Percentiles rank a stretch among this genome's conserved stretches.
Evolutionary conservation across 2,329 filamentous ascomycete species (phyloP).

Genomic region (Aspergillus sp.): DNA sequence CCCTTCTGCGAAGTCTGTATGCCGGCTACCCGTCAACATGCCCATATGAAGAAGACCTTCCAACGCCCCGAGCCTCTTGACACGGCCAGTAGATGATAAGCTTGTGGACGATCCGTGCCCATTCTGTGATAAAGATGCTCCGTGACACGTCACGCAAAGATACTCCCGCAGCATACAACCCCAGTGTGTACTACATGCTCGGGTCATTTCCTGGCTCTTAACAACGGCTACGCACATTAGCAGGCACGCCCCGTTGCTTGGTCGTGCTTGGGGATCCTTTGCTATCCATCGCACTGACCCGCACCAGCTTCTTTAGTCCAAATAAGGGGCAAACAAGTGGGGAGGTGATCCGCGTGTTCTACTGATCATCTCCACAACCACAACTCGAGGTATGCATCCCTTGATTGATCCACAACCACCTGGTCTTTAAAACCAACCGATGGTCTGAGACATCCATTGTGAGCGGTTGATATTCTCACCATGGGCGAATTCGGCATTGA

Average conservation of each 20-base stretch:
- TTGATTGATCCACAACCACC: neutral
- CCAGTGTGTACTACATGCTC: neutral
- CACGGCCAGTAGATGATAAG: neutral
- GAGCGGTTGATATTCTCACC: neutral
- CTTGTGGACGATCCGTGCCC: neutral
- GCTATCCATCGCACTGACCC: neutral
- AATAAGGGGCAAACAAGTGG: neutral
- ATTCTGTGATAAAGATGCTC: neutral
- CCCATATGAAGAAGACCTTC: neutral
- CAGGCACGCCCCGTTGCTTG: neutral
- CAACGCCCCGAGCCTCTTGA: neutral
- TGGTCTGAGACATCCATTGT: neutral
- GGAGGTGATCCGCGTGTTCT: neutral
- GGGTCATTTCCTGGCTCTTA: neutral
- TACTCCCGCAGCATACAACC: neutral
- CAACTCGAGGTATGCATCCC: neutral
- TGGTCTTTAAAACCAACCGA: slow-evolving; percentile 1
- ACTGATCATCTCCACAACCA: neutral
- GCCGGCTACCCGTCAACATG: neutral
- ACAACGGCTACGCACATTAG: neutral
- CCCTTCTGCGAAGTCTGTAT: neutral
- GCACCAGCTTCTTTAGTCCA: neutral
- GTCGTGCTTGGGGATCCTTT: neutral
- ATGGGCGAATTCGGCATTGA: neutral
- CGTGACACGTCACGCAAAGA: neutral